phyloP scores from a whole-genome alignment of 352 stramenopile genomes.

The Blastocystis sp. region DNA sequence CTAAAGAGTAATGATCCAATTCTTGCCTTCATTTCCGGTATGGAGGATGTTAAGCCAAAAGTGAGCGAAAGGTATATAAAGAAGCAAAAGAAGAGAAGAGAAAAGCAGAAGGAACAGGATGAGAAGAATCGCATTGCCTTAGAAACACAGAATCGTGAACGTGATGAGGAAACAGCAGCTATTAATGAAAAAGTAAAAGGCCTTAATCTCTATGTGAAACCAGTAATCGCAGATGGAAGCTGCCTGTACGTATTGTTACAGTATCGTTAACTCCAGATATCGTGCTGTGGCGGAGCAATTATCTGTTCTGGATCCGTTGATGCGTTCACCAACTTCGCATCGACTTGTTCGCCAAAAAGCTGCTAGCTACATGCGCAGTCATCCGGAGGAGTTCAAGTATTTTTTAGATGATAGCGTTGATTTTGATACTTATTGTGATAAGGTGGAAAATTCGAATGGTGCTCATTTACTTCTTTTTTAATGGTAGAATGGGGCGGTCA shows the following conservation, averaged over 20 bases:
- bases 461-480: neutral
- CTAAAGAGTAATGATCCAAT: conserved; percentile 20
- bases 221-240: conserved; percentile 25
- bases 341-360: neutral
- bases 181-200: conserved; percentile 20
- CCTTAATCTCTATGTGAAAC: neutral
- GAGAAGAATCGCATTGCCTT: conserved; percentile 24
- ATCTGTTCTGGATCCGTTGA: neutral
- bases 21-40: conserved; percentile 36
- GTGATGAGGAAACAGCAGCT: neutral
- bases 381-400: conserved; percentile 14
- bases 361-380: conserved; percentile 23
- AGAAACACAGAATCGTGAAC: conserved; percentile 3
- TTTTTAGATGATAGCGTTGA: conserved; percentile 23
- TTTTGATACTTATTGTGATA: conserved; percentile 42
- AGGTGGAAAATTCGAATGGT: conserved; percentile 58
- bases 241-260: neutral
- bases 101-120: conserved; percentile 18
- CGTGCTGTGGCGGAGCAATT: conserved; percentile 23
- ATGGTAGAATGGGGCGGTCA: conserved; percentile 58
- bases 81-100: neutral
- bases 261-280: neutral
- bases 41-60: conserved; percentile 18
- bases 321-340: conserved; percentile 12
- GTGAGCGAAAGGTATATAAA: conserved; percentile 8